Evolutionary conservation across 306 rosid species (phyloP).

Genomic region (Albizia julibrissin): DNA sequence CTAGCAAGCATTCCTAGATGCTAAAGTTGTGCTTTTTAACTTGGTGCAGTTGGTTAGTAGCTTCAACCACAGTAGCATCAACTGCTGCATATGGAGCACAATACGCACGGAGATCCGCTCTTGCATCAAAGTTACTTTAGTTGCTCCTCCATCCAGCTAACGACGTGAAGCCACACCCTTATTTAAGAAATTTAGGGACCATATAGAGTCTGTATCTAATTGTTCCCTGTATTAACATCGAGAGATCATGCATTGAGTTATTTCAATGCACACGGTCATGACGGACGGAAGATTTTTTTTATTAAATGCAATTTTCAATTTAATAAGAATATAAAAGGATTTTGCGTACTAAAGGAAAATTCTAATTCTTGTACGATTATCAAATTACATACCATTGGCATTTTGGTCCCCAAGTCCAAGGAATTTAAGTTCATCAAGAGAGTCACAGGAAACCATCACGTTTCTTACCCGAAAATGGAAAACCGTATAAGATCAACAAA

Average conservation of each 20-base stretch:
- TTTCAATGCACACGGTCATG: background rate
- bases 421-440: too few relatives aligned
- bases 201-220: background rate
- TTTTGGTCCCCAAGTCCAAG: too few relatives aligned
- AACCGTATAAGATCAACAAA: background rate
- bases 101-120: conserved; percentile 46
- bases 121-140: conserved; percentile 25
- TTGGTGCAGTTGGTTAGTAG: conserved; percentile 86
- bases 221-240: background rate
- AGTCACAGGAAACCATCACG: background rate
- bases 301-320: background rate
- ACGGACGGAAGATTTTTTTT: background rate
- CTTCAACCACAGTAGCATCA: conserved; percentile 71
- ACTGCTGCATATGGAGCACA: conserved; percentile 70
- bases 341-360: background rate
- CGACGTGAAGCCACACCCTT: background rate
- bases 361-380: background rate
- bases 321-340: background rate
- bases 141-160: background rate
- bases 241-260: background rate
- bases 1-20: conserved; percentile 8
- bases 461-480: conserved; percentile 28
- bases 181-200: background rate
- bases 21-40: conserved; percentile 18
- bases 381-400: background rate